Evolutionary conservation across 495 filamentous ascomycete species (phyloP), one percentile per base, ranked within the genome.

Genomic region (Talaromyces nanjingensis): DNA sequence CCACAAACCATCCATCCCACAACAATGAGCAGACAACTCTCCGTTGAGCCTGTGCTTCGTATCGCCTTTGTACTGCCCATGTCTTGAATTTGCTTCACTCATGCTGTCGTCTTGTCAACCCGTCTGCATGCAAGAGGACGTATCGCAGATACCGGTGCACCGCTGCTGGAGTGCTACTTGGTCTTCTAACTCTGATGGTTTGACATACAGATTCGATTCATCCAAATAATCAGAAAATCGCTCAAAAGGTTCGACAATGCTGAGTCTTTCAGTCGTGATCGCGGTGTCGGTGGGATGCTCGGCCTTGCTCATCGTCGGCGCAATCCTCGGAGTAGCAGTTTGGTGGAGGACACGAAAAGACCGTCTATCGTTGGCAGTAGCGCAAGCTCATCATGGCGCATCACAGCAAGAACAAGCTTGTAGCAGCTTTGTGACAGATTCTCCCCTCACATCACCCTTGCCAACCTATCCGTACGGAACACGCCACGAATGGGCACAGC

Each of bases 241-340:
- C 16, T n/a, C 24, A 22, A 62, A 64, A 33, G 47, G 61, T 60
- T 62, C 37, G 67, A 73, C 65, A 59, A 80, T 80, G 76, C 65
- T 74, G 63, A 66, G 67, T 39, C 64, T 78, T 56, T 74, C 70
- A 34, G 68, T 71, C 20, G 68, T 79, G 42, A 72, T 80, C 53
- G 80, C 77, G 53, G 74, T 82, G 62, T 75, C 79, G 56, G 75
- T 76, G 45, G 74, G 71, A 37, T 73, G 72, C 60, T 75, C 75
- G 22, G 74, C 74, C 60, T 56, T 78, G 12, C 71, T 81, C 62
- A 68, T 81, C 31, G 70, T 77, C 12, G 59, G 68, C 9, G 66
- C 70, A 16, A 71, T 76, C 25, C 64, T 76, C 5, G 66, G 71
- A 4, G 73, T 78, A 11, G 66, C 81, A 11, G 65, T 78, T 31